Evolutionary conservation across 345 rosid genomes (phyloP).

Genomic region (Heritiera littoralis): DNA sequence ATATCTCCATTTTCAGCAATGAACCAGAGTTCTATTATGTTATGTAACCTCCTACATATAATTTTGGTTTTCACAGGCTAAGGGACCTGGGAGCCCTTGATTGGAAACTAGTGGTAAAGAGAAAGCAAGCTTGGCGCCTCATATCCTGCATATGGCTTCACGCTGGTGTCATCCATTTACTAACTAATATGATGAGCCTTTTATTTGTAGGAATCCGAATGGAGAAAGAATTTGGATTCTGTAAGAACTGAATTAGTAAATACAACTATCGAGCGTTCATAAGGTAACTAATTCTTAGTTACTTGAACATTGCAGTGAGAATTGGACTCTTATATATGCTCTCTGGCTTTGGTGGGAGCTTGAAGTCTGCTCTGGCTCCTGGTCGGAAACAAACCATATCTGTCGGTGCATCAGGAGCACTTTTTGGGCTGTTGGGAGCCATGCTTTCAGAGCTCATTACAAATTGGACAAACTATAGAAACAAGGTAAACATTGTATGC

Average conservation of each 20-base stretch:
- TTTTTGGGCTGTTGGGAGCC: constrained; percentile 93
- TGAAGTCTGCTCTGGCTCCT: constrained; percentile 57
- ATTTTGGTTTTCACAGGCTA: constrained; percentile 45
- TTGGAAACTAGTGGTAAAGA: constrained; percentile 49
- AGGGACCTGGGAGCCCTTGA: constrained; percentile 72
- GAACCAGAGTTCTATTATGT: not conserved
- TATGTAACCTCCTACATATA: not conserved
- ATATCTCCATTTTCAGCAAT: not conserved
- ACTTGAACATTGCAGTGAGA: constrained; percentile 55
- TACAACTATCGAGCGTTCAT: not conserved
- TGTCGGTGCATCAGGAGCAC: constrained; percentile 95
- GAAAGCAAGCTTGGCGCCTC: constrained; percentile 73
- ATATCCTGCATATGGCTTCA: constrained; percentile 87
- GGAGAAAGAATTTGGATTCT: constrained; percentile 91
- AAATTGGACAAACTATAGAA: constrained; percentile 85
- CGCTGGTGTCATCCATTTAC: constrained; percentile 76
- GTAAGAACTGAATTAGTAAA: constrained; percentile 41
- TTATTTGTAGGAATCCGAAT: constrained; percentile 70
- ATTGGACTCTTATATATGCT: constrained; percentile 65
- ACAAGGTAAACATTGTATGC: constrained; percentile 51
- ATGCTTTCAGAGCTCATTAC: constrained; percentile 95
- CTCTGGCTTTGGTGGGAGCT: constrained; percentile 87
- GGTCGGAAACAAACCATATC: constrained; percentile 42
- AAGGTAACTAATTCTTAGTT: not conserved
- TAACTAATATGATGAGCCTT: constrained; percentile 81